Evolutionary conservation across 768 basidiomycete genomes (phyloP).

Genomic region (Rhizopogon vulgaris): DNA sequence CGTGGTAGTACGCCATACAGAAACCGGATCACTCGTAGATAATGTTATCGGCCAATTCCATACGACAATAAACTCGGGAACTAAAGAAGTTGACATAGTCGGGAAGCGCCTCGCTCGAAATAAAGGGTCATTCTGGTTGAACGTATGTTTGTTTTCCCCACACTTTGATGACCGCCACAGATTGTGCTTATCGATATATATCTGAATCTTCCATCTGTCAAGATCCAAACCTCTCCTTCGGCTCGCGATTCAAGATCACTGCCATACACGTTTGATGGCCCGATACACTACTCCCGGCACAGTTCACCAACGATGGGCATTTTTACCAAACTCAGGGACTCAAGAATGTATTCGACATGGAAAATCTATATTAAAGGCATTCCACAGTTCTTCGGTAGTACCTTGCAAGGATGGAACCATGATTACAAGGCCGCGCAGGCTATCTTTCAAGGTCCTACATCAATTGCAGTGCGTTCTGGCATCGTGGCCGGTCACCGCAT

Average conservation of each 20-base stretch:
- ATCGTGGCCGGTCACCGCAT: slow-evolving; percentile 71
- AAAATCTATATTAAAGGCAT: slow-evolving; percentile 62
- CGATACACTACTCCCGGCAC: slow-evolving; percentile 65
- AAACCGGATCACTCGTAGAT: slow-evolving; percentile 50
- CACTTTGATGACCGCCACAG: not conserved
- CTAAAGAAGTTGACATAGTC: slow-evolving; percentile 60
- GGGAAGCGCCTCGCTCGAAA: slow-evolving; percentile 42
- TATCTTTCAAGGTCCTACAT: slow-evolving; percentile 59
- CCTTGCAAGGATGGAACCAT: slow-evolving; percentile 59
- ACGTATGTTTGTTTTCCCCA: slow-evolving; percentile 35
- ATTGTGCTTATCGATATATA: not conserved
- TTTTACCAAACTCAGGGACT: slow-evolving; percentile 55
- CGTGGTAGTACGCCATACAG: slow-evolving; percentile 67
- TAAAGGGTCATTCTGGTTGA: slow-evolving; percentile 64
- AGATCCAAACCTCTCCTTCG: slow-evolving; percentile 56
- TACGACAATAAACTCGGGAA: slow-evolving; percentile 45
- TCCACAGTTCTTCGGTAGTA: slow-evolving; percentile 52
- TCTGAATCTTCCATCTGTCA: not conserved
- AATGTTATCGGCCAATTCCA: slow-evolving; percentile 62
- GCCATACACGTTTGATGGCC: slow-evolving; percentile 69
- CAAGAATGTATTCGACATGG: slow-evolving; percentile 73
- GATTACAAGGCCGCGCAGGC: slow-evolving; percentile 64
- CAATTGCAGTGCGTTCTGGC: slow-evolving; percentile 57
- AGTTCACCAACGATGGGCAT: slow-evolving; percentile 64
- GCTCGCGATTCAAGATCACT: slow-evolving; percentile 31